These are phyloP conservation scores for Aspergillus sclerotialis DNA, from an alignment of 2,329 filamentous ascomycete genomes.

Conservation along the genomic window DNA sequence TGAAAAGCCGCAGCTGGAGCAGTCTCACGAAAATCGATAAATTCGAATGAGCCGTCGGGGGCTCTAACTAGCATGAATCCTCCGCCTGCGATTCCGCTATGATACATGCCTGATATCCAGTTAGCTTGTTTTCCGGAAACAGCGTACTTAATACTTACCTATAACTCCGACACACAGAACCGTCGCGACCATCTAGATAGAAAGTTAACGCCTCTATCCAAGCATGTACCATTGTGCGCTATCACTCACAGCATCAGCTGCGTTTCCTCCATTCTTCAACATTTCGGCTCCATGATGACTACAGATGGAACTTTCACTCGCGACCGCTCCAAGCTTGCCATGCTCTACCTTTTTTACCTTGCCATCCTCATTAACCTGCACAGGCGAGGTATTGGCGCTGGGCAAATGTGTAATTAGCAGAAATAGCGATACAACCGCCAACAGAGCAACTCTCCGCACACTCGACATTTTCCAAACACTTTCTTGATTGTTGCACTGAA, in stretches of 20 bases:
- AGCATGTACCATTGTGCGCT: not conserved
- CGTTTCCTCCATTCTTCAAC: conserved; percentile 59
- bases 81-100: conserved; percentile 77
- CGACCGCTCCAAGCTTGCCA: conserved; percentile 64
- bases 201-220: conserved; percentile 1
- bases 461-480: conserved; percentile 10
- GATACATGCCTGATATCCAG: conserved; percentile 56
- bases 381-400: conserved; percentile 12
- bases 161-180: conserved; percentile 69
- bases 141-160: conserved; percentile 30
- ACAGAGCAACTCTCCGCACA: conserved; percentile 9
- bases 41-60: conserved; percentile 68
- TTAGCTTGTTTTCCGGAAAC: not conserved
- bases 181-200: conserved; percentile 58
- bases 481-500: conserved; percentile 2
- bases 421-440: conserved; percentile 12
- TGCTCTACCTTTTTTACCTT: too few species aligned
- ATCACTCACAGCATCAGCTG: conserved; percentile 59
- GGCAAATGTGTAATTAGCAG: conserved; percentile 17
- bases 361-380: conserved; percentile 18
- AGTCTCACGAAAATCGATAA: conserved; percentile 83
- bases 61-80: conserved; percentile 80
- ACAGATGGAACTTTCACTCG: conserved; percentile 63
- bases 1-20: conserved; percentile 74
- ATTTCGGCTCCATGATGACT: conserved; percentile 62